These are phyloP conservation scores for Pelargonium myrrhifolium DNA, from an alignment of 441 rosid genomes.

Conservation along the genomic window DNA sequence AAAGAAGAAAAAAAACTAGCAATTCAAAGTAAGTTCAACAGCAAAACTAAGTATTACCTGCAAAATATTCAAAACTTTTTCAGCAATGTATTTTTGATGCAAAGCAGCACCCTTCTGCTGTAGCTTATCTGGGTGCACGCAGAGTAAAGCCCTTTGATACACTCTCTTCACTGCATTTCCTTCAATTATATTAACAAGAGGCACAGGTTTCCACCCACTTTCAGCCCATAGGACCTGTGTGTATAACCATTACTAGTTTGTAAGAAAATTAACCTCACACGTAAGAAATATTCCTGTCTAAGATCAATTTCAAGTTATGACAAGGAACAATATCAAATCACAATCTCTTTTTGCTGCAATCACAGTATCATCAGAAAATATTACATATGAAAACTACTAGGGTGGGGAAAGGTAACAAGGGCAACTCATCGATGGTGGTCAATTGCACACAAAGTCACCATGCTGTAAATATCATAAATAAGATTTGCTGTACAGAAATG, in stretches of 20 bases:
- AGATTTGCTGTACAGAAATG: too few species aligned
- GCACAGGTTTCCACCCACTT: conserved; percentile 84
- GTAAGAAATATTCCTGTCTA: not conserved
- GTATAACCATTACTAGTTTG: conserved; percentile 2
- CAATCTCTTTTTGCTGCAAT: not conserved
- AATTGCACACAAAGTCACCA: too few species aligned
- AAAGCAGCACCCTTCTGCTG: conserved; percentile 80
- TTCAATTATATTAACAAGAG: conserved; percentile 82
- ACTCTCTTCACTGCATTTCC: conserved; percentile 80
- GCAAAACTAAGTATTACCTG: conserved; percentile 44
- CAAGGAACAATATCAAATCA: not conserved
- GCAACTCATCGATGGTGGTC: too few species aligned
- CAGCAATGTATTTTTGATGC: conserved; percentile 70
- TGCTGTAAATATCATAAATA: too few species aligned
- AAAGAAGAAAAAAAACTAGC: not conserved
- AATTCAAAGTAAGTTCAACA: not conserved
- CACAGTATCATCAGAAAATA: not conserved
- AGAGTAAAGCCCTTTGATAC: conserved; percentile 83
- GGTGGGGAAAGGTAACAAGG: too few species aligned
- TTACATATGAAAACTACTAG: not conserved
- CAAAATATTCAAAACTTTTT: conserved; percentile 67
- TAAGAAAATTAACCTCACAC: not conserved
- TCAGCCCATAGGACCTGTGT: conserved; percentile 84
- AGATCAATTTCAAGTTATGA: not conserved
- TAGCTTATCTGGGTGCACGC: conserved; percentile 90